Evolutionary conservation across 192 early-diverging fungal species (phyloP).

Genomic region (Coemansia sp.): DNA sequence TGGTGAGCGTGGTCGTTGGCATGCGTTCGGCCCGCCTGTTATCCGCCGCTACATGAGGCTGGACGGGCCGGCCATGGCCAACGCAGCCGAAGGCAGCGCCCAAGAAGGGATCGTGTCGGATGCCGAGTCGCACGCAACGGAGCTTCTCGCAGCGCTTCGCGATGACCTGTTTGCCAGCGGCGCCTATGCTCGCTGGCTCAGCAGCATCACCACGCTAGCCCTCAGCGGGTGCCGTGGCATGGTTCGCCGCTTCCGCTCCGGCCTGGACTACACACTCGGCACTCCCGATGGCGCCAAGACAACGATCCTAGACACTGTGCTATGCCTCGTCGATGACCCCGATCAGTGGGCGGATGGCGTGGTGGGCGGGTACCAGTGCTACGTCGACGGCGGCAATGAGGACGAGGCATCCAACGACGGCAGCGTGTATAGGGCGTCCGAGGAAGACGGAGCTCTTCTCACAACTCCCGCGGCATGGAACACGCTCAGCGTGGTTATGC

Average conservation of each 20-base stretch:
- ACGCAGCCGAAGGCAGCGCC: neutral
- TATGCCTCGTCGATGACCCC: conserved; percentile 55
- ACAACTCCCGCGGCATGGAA: conserved; percentile 67
- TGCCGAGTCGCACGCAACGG: conserved; percentile 12
- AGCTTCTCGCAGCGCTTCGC: conserved; percentile 21
- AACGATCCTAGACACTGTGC: conserved; percentile 64
- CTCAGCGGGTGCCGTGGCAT: conserved; percentile 49
- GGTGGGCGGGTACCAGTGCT: conserved; percentile 75
- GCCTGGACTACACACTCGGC: conserved; percentile 79
- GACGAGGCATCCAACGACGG: conserved; percentile 67
- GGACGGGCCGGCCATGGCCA: conserved; percentile 10
- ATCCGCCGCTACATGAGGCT: conserved; percentile 63
- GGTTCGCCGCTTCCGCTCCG: conserved; percentile 73
- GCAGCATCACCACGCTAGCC: conserved; percentile 55
- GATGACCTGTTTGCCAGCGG: conserved; percentile 52
- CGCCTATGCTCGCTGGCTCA: conserved; percentile 64
- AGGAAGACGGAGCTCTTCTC: conserved; percentile 69
- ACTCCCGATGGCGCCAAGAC: conserved; percentile 53
- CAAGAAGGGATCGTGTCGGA: neutral
- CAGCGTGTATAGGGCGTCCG: conserved; percentile 57
- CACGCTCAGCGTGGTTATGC: conserved; percentile 63
- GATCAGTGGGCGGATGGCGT: conserved; percentile 60
- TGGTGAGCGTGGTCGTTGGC: conserved; percentile 59
- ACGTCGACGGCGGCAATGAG: conserved; percentile 66
- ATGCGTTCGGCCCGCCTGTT: conserved; percentile 61